phyloP scores from a whole-genome alignment of 2,329 filamentous ascomycete genomes.

The Penicillium sclerotiorum region DNA sequence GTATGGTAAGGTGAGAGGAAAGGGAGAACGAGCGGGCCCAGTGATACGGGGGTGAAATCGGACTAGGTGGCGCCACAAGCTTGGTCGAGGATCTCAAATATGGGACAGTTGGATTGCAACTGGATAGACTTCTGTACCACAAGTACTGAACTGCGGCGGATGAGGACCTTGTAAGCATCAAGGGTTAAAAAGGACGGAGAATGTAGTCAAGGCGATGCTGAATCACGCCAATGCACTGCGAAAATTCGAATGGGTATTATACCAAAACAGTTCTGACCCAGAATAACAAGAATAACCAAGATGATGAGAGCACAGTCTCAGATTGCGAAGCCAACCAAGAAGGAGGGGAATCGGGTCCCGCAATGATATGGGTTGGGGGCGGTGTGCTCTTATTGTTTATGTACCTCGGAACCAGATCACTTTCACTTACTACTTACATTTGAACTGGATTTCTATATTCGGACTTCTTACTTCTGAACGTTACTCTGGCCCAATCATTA shows the following conservation, averaged over 20 bases:
- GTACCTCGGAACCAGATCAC: too few species aligned
- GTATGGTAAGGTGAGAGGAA: constrained; percentile 20
- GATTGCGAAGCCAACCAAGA: constrained; percentile 18
- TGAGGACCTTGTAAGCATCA: constrained; percentile 43
- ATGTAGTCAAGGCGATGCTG: constrained; percentile 14
- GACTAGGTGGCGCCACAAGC: constrained; percentile 6
- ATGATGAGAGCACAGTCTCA: constrained; percentile 11
- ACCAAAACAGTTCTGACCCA: too few species aligned
- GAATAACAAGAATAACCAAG: neutral
- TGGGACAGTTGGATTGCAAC: constrained; percentile 20
- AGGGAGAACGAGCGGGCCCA: constrained; percentile 23
- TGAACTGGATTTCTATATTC: too few species aligned
- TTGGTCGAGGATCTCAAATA: constrained; percentile 14
- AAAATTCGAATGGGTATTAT: too few species aligned
- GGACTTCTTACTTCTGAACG: too few species aligned
- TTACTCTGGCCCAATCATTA: too few species aligned
- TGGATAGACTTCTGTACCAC: constrained; percentile 22
- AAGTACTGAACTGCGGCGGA: constrained; percentile 25
- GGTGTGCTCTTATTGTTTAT: too few species aligned
- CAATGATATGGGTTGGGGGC: constrained; percentile 2
- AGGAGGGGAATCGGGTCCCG: constrained; percentile 12
- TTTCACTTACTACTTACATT: too few species aligned
- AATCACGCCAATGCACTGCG: neutral
- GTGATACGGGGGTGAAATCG: constrained; percentile 2
- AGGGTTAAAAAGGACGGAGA: constrained; percentile 20